These are phyloP conservation scores for Plasmodium gonderi DNA, from an alignment of 169 alveolate species.

Conservation along the genomic window DNA sequence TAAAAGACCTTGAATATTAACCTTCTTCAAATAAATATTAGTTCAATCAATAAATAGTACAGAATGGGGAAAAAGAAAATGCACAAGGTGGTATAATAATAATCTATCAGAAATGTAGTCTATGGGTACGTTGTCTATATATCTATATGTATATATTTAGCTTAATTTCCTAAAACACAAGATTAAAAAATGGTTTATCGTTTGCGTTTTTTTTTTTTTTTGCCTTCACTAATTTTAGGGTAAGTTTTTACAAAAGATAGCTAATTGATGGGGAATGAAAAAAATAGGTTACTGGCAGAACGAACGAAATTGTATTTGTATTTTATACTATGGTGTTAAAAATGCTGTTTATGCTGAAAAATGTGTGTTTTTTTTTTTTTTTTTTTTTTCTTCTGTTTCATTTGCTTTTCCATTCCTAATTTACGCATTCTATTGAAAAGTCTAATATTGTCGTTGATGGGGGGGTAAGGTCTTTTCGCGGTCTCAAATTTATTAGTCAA, in stretches of 20 bases:
- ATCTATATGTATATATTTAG: too few species aligned
- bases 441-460: too few species aligned
- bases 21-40: neutral
- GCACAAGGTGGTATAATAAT: neutral
- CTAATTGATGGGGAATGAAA: neutral
- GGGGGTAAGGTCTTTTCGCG: too few species aligned
- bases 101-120: neutral
- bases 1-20: neutral
- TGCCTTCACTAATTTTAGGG: neutral
- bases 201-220: neutral
- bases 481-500: too few species aligned
- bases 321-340: neutral
- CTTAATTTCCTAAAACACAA: neutral
- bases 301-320: neutral
- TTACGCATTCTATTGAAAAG: too few species aligned
- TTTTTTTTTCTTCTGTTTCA: too few species aligned
- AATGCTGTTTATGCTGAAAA: neutral
- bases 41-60: neutral
- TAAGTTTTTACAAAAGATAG: neutral
- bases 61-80: neutral
- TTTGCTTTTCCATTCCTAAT: too few species aligned
- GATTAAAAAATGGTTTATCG: too few species aligned
- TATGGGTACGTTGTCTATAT: too few species aligned
- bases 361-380: neutral
- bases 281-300: neutral